Conservation (phyloP, 2,329 filamentous ascomycete species). For the Fusarium lateritium region DNA sequence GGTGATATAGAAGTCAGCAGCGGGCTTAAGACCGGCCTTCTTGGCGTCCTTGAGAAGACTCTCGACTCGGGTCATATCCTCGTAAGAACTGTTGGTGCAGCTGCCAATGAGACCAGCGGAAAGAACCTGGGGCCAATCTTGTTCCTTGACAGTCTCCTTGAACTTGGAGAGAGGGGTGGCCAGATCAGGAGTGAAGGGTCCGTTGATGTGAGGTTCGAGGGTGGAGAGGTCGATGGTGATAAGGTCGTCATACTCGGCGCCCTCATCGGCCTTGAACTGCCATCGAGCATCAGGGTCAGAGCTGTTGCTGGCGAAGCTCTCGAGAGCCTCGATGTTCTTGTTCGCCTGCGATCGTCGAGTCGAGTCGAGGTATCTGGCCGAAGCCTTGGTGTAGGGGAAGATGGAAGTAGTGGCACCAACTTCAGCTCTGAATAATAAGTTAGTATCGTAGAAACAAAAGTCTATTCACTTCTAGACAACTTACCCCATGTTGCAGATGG, state of each 20-base stretch:
- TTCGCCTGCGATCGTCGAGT: constrained; percentile 80
- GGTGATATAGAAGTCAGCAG: constrained; percentile 93
- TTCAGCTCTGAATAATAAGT: constrained; percentile 66
- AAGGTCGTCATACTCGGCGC: constrained; percentile 93
- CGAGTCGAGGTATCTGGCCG: constrained; percentile 86
- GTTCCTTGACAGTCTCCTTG: constrained; percentile 91
- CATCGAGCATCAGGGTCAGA: constrained; percentile 64
- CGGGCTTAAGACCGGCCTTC: constrained; percentile 92
- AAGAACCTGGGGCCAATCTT: constrained; percentile 96
- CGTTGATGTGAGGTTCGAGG: constrained; percentile 98
- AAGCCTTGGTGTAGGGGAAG: constrained; percentile 91
- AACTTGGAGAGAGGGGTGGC: constrained; percentile 98
- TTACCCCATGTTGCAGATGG: constrained; percentile 85
- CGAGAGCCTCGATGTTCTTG: constrained; percentile 74
- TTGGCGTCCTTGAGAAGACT: constrained; percentile 83
- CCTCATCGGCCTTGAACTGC: constrained; percentile 82
- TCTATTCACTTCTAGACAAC: not conserved
- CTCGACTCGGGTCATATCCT: constrained; percentile 97
- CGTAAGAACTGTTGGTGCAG: constrained; percentile 91
- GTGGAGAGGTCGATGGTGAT: constrained; percentile 96
- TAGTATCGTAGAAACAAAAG: not conserved
- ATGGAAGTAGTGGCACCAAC: constrained; percentile 96
- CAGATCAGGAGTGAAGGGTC: constrained; percentile 98
- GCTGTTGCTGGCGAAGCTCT: constrained; percentile 63
- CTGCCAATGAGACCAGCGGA: constrained; percentile 98